Evolutionary conservation across 2,329 filamentous ascomycete species (phyloP).

Genomic region (Aspergillus ochraceoroseus): DNA sequence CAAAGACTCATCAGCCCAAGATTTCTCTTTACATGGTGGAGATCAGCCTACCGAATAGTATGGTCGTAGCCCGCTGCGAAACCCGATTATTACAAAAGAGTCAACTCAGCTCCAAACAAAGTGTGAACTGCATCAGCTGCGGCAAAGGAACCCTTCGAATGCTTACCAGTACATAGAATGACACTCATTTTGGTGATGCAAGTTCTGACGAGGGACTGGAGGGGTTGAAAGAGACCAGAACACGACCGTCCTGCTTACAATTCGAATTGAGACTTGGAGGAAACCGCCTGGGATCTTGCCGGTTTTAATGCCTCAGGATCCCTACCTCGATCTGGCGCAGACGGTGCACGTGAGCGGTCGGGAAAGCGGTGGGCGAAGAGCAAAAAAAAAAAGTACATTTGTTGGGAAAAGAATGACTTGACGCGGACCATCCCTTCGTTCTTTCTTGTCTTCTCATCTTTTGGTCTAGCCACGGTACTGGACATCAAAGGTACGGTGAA

Average conservation of each 20-base stretch:
- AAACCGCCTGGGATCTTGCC: conserved; percentile 16
- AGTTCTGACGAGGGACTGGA: neutral
- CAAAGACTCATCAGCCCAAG: conserved; percentile 1
- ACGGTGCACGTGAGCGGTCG: conserved; percentile 39
- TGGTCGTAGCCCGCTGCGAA: conserved; percentile 65
- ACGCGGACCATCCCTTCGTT: neutral
- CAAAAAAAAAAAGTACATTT: conserved; percentile 9
- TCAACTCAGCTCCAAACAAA: conserved; percentile 9
- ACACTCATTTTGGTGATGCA: conserved; percentile 53
- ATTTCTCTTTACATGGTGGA: neutral
- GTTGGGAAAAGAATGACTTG: neutral
- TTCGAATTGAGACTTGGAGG: conserved; percentile 5
- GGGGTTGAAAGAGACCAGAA: conserved; percentile 9
- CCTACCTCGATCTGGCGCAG: neutral
- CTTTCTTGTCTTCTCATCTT: neutral
- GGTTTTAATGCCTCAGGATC: conserved; percentile 12
- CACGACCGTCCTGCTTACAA: conserved; percentile 8
- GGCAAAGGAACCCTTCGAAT: neutral
- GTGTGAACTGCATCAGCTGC: neutral
- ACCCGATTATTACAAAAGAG: conserved; percentile 9
- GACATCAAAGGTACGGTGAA: no score
- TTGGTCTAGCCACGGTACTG: no score
- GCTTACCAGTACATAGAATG: conserved; percentile 61
- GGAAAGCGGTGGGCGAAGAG: conserved; percentile 61
- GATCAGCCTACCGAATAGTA: conserved; percentile 59